phyloP scores from a whole-genome alignment of 108 stramenopile species.

The Skeletonema costatum region DNA sequence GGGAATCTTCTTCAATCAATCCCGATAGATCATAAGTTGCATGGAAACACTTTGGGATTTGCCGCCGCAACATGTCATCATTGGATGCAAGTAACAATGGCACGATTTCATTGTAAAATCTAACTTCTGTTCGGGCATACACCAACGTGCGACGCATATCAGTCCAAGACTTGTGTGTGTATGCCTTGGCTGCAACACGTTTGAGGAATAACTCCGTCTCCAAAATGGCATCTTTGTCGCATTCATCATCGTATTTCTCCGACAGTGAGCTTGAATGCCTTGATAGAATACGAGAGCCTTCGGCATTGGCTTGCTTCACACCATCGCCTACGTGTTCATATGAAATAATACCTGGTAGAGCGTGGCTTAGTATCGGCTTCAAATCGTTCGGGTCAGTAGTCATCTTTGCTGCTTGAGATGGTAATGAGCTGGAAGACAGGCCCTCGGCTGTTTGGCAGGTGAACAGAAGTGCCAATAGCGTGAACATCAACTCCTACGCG shows the following conservation, averaged over 20 bases:
- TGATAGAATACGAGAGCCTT: constrained; percentile 32
- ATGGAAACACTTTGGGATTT: constrained; percentile 45
- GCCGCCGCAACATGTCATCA: background rate
- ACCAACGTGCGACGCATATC: constrained; percentile 78
- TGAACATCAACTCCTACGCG: too few relatives aligned
- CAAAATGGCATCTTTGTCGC: background rate
- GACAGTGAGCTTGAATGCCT: constrained; percentile 30
- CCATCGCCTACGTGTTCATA: constrained; percentile 12
- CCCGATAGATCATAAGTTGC: constrained; percentile 60
- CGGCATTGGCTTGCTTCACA: constrained; percentile 39
- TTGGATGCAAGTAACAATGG: constrained; percentile 37
- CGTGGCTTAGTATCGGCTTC: constrained; percentile 12
- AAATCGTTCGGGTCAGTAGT: background rate
- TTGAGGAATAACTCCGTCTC: constrained; percentile 46
- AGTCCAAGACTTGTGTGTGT: constrained; percentile 65
- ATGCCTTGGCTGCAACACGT: constrained; percentile 18
- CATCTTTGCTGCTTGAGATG: background rate
- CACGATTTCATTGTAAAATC: constrained; percentile 74
- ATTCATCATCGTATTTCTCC: constrained; percentile 7
- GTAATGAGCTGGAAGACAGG: background rate
- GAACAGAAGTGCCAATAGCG: background rate
- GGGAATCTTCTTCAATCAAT: constrained; percentile 62
- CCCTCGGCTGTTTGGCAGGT: background rate
- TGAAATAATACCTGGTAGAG: constrained; percentile 12
- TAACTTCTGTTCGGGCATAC: constrained; percentile 73